Evolutionary conservation across 2,329 filamentous ascomycete species (phyloP), one percentile per base, ranked within the genome.

Genomic region (Pseudopithomyces maydicus): DNA sequence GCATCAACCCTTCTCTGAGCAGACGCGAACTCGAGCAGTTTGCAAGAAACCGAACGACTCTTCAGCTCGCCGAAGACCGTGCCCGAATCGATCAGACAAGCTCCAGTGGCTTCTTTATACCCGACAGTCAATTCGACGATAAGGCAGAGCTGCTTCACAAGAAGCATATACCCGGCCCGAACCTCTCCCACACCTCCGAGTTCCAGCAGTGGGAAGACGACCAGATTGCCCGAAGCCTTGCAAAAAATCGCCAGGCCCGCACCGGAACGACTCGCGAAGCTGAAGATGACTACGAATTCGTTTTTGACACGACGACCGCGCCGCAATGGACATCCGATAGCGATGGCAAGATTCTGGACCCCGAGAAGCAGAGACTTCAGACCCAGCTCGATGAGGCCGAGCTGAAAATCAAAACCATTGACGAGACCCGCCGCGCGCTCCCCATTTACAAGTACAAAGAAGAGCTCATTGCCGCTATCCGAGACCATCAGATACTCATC

Each of bases 191-290:
- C 66, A 86, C 97, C 56, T 97, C 92, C 0, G 95, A 99, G 74
- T 90, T 97, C 62, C 93, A 99, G 60, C 91, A 97, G 70, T 99
- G 94, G 94, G 95, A 99, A 74, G 81, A 87, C 56, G 94, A 98
- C 72, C 94, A 98, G 77, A 85, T 90, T 0, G 84, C 88, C 55
- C 96, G 96, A 74, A 29, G 26, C 26, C 26, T 29, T 29, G 26
- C 26, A 29, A 29, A 29, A 8, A 29, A 29, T 29, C 26, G 26
- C 8, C 26, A 29, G 4, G 26, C 26, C 26, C 26, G 26, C 26
- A 29, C 26, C 26, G 26, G 26, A 8, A 29, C 26, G 8, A 29
- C 26, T 29, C 84, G 88, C 35, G 87, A 90, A 14, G 88, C 93
- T 51, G 88, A 92, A 63, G 88, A 88, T 12, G 89, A 96, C 56